Base-by-base conservation (phyloP, 192 early-diverging fungal species). In the Backusella tuberculispora region DNA sequence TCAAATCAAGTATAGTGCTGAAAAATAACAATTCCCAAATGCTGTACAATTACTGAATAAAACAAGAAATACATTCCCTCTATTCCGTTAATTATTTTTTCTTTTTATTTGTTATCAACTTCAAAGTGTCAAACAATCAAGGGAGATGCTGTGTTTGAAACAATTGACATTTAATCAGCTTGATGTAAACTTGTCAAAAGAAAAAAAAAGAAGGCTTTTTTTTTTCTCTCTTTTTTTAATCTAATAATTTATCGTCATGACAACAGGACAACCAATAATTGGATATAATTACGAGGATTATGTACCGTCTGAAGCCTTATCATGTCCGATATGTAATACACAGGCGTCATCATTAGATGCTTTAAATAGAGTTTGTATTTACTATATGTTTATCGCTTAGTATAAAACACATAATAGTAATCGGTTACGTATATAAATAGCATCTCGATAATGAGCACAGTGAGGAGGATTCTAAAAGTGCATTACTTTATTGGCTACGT, bases 381-480 rank as follows among this genome's bases (percentile, higher is more conserved):
- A 21, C 17, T 24, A 53, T 53, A 8, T 48, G 3, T 17, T 48
- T 17, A 9, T 7, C 29, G 2, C 29, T 34, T 34, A 34, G 29
- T 34, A 34, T 34, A 34, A 34, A 34, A 34, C 29, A 34, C 29
- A 34, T 34, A 34, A 34, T 34, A 34, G 0, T 34, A 34, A 34
- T 2, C 29, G 44, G 17, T 6, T 34, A 41, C 24, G 34, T n/a
- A 74, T 12, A 38, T 24, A 80, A 82, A 26, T 73, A 83, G 69
- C 87, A 88, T 74, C 66, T 88, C 24, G 85, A 86, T 63, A 75
- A 65, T 8, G 73, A 76, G 13, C 85, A 88, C 41, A 82, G 69
- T 29, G 87, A 89, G 53, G 83, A 86, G 66, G 87, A 87, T 24
- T 82, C 84, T 15, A 87, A 84, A 43, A 81, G 82, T 10, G 78